Evolutionary conservation across 345 rosid species (phyloP), one percentile per base, ranked within the genome.

Genomic region (Physaria fendleri): DNA sequence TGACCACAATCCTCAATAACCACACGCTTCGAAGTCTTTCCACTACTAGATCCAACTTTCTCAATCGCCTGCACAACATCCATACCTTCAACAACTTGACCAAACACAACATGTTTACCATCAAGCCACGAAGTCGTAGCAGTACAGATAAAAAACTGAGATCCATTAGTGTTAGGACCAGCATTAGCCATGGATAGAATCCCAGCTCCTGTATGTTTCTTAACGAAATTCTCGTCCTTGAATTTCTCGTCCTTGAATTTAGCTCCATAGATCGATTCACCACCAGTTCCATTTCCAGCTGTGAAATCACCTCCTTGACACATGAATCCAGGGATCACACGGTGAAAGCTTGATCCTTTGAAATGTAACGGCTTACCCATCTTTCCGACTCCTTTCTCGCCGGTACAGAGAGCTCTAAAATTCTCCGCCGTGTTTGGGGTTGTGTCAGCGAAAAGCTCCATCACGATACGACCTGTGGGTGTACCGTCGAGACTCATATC

Each of bases 221-320:
- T 72, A 0, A 22, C 7, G 55, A 85, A 85, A 66, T 82, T 80
- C 71, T 85, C 88, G 10, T 85, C 87, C 0, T 69, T 75, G 52
- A 85, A 81, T 65, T 74, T 85, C n/a, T n/a, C 88, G 10, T 85
- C 87, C 0, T 69, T 75, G 52, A 85, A 81, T 65, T 74, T 85
- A 0, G 56, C 8, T 0, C 86, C 87, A 44, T 82, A 82, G 66
- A 85, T 82, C 1, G 93, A 81, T 27, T 85, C 88, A 0, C 89
- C 93, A 15, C 87, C 83, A 14, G 77, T 81, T 5, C 86, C 93
- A 44, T 82, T 77, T 20, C 83, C 79, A 6, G 71, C 79, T 0
- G 84, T 82, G 74, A 80, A 82, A 47, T 82, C 91, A 2, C 82
- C 88, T 2, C 86, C 88, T 18, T 81, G 93, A 53, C 88, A 81